Evolutionary conservation across 768 basidiomycete genomes (phyloP).

Genomic region (Strobilomyces dryophilus): DNA sequence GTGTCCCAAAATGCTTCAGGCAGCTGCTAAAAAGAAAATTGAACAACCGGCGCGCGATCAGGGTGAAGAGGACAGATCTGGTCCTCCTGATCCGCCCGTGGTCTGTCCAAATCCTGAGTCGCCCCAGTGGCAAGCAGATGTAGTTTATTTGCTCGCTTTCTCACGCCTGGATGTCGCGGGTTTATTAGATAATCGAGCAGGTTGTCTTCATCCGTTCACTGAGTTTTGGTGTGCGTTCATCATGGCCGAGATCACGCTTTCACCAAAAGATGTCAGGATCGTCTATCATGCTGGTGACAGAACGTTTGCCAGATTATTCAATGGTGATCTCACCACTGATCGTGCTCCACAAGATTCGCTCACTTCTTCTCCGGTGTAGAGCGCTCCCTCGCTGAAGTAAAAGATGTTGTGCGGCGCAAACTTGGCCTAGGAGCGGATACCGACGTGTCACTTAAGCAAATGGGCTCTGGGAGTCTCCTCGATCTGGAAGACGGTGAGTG

Average conservation of each 20-base stretch:
- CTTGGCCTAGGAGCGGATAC: constrained; percentile 43
- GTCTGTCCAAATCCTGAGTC: neutral
- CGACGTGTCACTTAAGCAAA: constrained; percentile 42
- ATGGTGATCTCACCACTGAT: constrained; percentile 27
- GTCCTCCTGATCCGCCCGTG: neutral
- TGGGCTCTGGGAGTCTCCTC: constrained; percentile 49
- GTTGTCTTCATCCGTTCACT: neutral
- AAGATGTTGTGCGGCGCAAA: constrained; percentile 57
- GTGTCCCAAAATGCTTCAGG: neutral
- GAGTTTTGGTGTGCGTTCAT: neutral
- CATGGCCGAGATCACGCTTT: constrained; percentile 10
- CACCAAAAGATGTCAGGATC: constrained; percentile 14
- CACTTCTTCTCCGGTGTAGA: constrained; percentile 37
- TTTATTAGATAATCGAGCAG: constrained; percentile 1
- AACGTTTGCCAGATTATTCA: constrained; percentile 40
- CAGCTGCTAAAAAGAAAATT: neutral
- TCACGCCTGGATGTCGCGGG: neutral
- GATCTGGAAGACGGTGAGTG: constrained; percentile 73
- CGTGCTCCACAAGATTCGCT: neutral
- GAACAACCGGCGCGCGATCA: neutral
- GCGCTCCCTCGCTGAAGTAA: constrained; percentile 53
- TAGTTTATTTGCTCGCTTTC: neutral
- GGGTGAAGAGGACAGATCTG: neutral
- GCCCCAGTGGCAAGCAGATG: neutral
- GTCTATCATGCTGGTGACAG: constrained; percentile 35